Base-by-base conservation (phyloP, 805 yeast species). In the Candida coleopterorum region DNA sequence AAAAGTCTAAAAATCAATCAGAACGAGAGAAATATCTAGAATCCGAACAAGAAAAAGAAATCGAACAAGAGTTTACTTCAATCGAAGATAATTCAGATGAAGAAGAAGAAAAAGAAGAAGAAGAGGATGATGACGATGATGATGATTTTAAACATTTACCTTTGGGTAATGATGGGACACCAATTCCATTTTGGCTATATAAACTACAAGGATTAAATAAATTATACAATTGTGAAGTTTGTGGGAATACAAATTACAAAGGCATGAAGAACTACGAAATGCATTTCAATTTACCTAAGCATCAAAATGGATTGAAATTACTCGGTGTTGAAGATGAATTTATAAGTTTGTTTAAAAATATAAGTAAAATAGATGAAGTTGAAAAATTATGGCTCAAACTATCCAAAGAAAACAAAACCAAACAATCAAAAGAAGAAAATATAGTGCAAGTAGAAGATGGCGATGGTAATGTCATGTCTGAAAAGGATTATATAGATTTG, bases 121-220 rank as follows among this genome's bases (percentile, higher is more conserved):
- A 52, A 8, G 68, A 58, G 9, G 64, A 58, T 5, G 62, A 52
- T 9, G 68, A 58, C 9, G 64, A 58, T 5, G 56, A 54, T 23
- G 62, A 50, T 7, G 70, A 71, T 41, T 77, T 80, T 14, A 62
- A 75, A 38, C 75, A 81, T 38, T 56, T 85, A 38, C 95, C 96
- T 0, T 35, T 85, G 0, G 97, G 95, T 0, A 74, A 85, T 14
- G 97, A 89, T 58, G 97, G 97, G 0, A 74, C 72, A 27, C 97
- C 97, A 1, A 86, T 93, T 20, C 98, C 98, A 2, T 77, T 71
- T 37, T 93, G 98, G 98, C 65, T 93, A 20, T 89, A 78, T 68
- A 93, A 89, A 56, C 64, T 89, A 30, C 88, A 87, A 49, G 98
- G 98, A 0, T 66, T 89, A 9, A 84, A 84, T 38, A 71, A 75